Evolutionary conservation across 768 basidiomycete genomes (phyloP).

Genomic region (Tylopilus rubrobrunneus): DNA sequence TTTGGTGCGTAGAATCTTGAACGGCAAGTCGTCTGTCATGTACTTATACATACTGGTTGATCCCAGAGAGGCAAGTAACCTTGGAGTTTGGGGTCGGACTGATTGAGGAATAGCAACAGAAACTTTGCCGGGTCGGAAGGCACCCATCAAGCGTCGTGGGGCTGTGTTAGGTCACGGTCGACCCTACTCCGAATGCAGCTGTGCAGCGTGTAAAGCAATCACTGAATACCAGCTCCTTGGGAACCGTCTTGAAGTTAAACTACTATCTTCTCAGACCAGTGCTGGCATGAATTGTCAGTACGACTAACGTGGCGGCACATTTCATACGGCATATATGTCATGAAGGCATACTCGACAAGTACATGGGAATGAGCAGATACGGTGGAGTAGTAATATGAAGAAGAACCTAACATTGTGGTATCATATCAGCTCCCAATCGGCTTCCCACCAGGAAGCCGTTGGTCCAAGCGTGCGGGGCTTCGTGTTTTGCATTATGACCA

Average conservation of each 20-base stretch:
- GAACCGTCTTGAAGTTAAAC: conserved; percentile 3
- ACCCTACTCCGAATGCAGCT: not conserved
- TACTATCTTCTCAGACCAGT: conserved; percentile 2
- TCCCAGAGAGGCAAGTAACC: not conserved
- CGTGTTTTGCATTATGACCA: conserved; percentile 80
- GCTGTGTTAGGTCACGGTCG: conserved; percentile 9
- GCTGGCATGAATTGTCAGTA: conserved; percentile 9
- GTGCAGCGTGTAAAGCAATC: not conserved
- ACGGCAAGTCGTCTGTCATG: not conserved
- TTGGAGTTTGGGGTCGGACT: conserved; percentile 15
- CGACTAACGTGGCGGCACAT: conserved; percentile 2
- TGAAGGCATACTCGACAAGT: conserved; percentile 13
- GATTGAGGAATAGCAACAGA: conserved; percentile 19
- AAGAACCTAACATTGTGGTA: conserved; percentile 25
- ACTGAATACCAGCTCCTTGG: not conserved
- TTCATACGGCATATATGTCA: conserved; percentile 9
- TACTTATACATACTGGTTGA: not conserved
- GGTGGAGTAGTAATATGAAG: conserved; percentile 11
- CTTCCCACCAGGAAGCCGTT: conserved; percentile 69
- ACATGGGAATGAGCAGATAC: conserved; percentile 21
- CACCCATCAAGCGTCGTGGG: conserved; percentile 13
- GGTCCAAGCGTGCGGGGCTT: conserved; percentile 99
- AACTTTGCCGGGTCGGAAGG: conserved; percentile 15
- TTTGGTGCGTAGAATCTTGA: not conserved
- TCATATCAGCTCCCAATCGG: conserved; percentile 89